Percentiles rank a stretch among this genome's conserved stretches.
Conservation (phyloP, 768 basidiomycete genomes). For the Phaffia tasmanica region DNA sequence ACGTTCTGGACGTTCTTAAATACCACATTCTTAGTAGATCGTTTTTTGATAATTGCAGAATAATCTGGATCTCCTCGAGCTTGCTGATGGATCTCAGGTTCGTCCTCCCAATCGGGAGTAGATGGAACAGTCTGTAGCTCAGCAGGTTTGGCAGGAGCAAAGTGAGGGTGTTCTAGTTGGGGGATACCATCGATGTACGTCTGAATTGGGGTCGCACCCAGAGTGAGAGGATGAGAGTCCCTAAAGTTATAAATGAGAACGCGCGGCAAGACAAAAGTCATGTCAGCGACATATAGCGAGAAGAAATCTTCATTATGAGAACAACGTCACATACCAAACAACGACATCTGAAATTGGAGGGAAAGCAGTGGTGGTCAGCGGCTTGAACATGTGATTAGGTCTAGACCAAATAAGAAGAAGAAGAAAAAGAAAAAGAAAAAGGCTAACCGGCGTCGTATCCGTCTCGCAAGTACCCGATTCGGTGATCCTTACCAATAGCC, state of each 20-base stretch:
- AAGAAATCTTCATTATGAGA: not conserved
- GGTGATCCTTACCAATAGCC: conserved; percentile 60
- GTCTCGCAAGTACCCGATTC: conserved; percentile 58
- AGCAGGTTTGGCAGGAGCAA: conserved; percentile 46
- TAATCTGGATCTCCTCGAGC: conserved; percentile 18
- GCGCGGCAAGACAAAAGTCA: too few relatives aligned
- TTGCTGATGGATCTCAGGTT: conserved; percentile 43
- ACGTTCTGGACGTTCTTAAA: conserved; percentile 57
- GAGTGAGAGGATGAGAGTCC: conserved; percentile 55
- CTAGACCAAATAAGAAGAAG: not conserved
- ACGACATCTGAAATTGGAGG: conserved; percentile 50
- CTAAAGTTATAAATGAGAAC: not conserved
- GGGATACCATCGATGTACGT: conserved; percentile 77
- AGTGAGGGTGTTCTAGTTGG: conserved; percentile 42
- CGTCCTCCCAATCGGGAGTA: conserved; percentile 61
- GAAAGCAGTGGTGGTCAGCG: conserved; percentile 40
- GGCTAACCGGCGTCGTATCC: conserved; percentile 54
- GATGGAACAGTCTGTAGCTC: conserved; percentile 49
- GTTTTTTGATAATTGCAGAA: conserved; percentile 6
- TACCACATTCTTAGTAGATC: conserved; percentile 39
- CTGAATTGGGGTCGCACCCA: conserved; percentile 68
- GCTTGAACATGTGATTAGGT: too few relatives aligned
- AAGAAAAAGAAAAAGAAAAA: not conserved
- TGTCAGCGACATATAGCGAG: not conserved
- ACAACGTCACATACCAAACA: conserved; percentile 35